Percentiles rank a stretch among this genome's conserved stretches.
Conservation (phyloP, 2,329 filamentous ascomycete species). For the Aspergillus uvarum region DNA sequence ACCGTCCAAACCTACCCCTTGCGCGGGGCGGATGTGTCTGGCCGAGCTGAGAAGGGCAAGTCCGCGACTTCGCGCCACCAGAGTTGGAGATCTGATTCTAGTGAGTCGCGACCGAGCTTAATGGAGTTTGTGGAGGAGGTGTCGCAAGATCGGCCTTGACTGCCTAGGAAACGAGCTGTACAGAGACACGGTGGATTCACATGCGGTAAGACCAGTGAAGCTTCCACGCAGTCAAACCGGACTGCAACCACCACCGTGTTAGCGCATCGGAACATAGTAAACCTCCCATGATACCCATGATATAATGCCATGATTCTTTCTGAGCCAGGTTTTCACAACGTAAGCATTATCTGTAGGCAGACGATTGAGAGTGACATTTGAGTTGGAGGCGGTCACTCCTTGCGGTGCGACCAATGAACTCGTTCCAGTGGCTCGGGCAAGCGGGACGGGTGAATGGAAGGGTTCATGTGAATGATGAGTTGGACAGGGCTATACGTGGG, state of each 20-base stretch:
- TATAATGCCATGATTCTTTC: neutral
- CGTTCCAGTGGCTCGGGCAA: neutral
- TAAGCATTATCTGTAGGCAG: neutral
- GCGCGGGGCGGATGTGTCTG: slow-evolving; percentile 18
- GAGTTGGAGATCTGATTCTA: slow-evolving; percentile 24
- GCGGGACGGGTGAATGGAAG: slow-evolving; percentile 1
- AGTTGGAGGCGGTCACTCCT: neutral
- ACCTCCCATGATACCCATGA: neutral
- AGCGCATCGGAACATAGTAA: neutral
- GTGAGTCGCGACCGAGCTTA: slow-evolving; percentile 16
- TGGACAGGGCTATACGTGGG: neutral
- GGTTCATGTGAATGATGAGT: neutral
- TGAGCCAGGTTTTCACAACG: neutral
- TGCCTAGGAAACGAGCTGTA: neutral
- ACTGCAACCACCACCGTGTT: too few species aligned
- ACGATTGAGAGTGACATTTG: neutral
- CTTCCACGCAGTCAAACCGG: too few species aligned
- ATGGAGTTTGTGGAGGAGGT: slow-evolving; percentile 29
- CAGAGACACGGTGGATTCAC: neutral
- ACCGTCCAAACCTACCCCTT: slow-evolving; percentile 23
- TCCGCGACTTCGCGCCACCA: slow-evolving; percentile 16
- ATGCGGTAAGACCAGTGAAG: too few species aligned
- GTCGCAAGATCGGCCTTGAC: slow-evolving; percentile 9
- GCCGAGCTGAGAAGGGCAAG: slow-evolving; percentile 10
- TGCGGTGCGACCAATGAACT: neutral